These are phyloP conservation scores for Boletus rex-veris DNA, from an alignment of 768 basidiomycete genomes.

Conservation along the genomic window DNA sequence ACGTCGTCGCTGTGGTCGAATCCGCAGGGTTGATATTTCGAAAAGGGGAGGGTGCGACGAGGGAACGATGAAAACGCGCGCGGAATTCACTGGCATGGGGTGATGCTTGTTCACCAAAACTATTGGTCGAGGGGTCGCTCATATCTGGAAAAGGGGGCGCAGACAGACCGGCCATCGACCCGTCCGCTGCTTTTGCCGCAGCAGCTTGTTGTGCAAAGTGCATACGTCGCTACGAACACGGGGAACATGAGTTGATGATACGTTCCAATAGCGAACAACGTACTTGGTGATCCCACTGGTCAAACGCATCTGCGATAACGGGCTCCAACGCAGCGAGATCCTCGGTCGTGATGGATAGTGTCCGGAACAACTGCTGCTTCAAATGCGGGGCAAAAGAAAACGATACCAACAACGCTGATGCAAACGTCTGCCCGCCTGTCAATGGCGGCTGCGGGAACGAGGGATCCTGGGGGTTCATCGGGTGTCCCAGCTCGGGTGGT, in stretches of 20 bases:
- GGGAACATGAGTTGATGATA: not conserved
- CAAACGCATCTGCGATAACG: constrained; percentile 80
- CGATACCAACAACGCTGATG: constrained; percentile 71
- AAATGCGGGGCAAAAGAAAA: constrained; percentile 71
- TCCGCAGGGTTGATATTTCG: constrained; percentile 30
- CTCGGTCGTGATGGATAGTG: constrained; percentile 71
- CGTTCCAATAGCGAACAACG: constrained; percentile 15
- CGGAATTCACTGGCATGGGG: constrained; percentile 53
- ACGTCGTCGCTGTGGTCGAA: constrained; percentile 30
- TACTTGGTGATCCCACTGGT: constrained; percentile 82
- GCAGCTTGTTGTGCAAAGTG: constrained; percentile 42
- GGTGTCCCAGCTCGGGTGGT: constrained; percentile 34
- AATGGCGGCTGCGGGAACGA: constrained; percentile 53
- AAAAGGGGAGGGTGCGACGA: constrained; percentile 62
- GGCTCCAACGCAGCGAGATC: constrained; percentile 77
- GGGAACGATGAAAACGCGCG: constrained; percentile 59
- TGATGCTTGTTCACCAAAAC: constrained; percentile 29
- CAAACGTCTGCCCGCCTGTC: constrained; percentile 73
- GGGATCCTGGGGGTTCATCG: constrained; percentile 48
- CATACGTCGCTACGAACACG: constrained; percentile 39
- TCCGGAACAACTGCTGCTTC: constrained; percentile 72
- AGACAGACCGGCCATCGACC: constrained; percentile 28
- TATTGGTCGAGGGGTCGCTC: constrained; percentile 29
- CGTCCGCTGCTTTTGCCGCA: constrained; percentile 30
- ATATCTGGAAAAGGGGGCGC: constrained; percentile 31